Conservation (phyloP, 2,329 filamentous ascomycete species). For the Alternaria panax region DNA sequence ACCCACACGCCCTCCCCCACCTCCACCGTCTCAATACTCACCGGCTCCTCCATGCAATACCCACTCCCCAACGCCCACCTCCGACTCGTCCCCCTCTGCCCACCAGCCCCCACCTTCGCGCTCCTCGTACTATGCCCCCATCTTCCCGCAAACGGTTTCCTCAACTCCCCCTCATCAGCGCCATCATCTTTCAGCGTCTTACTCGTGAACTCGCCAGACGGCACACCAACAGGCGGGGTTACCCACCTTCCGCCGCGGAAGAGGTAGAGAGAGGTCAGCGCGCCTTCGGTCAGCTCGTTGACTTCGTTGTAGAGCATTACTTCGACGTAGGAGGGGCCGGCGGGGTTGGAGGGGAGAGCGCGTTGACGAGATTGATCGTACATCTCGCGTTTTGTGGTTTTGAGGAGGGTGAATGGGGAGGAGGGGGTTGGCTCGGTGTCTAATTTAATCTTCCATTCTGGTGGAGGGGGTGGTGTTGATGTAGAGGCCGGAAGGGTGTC, state of each 20-base stretch:
- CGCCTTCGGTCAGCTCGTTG: constrained; percentile 82
- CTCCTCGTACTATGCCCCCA: constrained; percentile 51
- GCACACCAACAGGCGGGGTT: constrained; percentile 68
- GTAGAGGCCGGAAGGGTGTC: constrained; percentile 35
- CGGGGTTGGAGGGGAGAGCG: constrained; percentile 58
- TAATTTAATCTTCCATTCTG: constrained; percentile 59
- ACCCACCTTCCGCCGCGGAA: constrained; percentile 77
- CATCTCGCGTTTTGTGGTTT: constrained; percentile 76
- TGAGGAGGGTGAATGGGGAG: constrained; percentile 78
- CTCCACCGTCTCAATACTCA: constrained; percentile 66
- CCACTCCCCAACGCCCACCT: constrained; percentile 78
- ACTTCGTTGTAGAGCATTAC: constrained; percentile 75
- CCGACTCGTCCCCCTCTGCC: constrained; percentile 82
- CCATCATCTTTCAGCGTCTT: constrained; percentile 26
- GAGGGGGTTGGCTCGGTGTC: constrained; percentile 61
- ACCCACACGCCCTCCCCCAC: constrained; percentile 85
- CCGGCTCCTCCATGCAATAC: constrained; percentile 70
- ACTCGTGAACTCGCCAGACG: constrained; percentile 32
- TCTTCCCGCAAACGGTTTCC: constrained; percentile 46
- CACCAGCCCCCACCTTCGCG: constrained; percentile 69
- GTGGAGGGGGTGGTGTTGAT: constrained; percentile 23
- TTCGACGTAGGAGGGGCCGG: constrained; percentile 60
- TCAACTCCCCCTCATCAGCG: constrained; percentile 45
- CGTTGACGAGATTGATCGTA: constrained; percentile 76
- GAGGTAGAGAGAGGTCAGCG: constrained; percentile 82